Evolutionary conservation across 352 stramenopile genomes (phyloP), one percentile per base, ranked within the genome.

Genomic region (Aphanomyces cochlioides): DNA sequence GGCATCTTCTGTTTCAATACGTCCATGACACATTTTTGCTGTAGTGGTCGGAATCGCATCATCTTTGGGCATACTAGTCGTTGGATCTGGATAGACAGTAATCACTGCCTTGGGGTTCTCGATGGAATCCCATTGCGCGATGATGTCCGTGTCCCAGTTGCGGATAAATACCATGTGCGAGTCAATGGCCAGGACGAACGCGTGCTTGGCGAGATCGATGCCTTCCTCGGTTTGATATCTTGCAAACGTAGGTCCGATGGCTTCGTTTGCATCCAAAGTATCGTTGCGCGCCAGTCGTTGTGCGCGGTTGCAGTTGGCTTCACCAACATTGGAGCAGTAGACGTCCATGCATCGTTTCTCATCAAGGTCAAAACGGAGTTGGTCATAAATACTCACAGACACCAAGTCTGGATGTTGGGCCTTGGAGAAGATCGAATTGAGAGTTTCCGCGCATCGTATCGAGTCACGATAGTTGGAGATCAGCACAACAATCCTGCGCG

Each of bases 391-490:
- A 41, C 64, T 70, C 2, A 70, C 64, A 7, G 45, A 36, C 37
- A 70, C 38, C 15, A 53, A 38, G 12, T 60, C 47, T 12, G 64
- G 64, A 19, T 61, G 10, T 10, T 17, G 28, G 12, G 64, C 64
- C 34, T n/a, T 45, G 28, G 43, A 47, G 39, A 61, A 70, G 19
- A 70, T 37, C 45, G 64, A 60, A 21, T 70, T 48, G 13, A 70
- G 13, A 5, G 64, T 70, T 45, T 70, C 64, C n/a, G 64, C 5
- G 38, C 64, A 70, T 15, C 64, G 64, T 12, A 13, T 53, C 36
- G 64, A 54, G 54, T 70, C 64, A 19, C 64, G 64, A 36, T 70
- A 70, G 10, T 70, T 70, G 37, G 64, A 53, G 39, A 70, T 70
- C 28, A 70, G 19, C 13, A 70, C 64, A 15, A 70, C 34, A 34